Conservation (phyloP, 1,284 basidiomycete species). For the Rhizoctonia solani region DNA sequence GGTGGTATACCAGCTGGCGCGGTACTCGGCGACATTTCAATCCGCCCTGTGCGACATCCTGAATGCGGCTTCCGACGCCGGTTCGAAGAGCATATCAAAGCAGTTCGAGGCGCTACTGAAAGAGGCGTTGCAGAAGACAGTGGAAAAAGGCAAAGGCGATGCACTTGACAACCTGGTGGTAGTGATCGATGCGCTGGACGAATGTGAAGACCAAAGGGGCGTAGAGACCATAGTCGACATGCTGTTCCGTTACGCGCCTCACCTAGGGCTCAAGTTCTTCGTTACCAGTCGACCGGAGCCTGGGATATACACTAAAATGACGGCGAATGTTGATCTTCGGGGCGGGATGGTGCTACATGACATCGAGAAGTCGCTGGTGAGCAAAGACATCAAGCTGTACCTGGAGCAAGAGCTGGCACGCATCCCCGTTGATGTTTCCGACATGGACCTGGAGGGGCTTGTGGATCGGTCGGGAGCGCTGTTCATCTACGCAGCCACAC, state of each 20-base stretch:
- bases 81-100: neutral
- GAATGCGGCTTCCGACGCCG: neutral
- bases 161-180: neutral
- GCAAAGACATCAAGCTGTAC: neutral
- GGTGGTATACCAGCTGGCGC: too few relatives aligned
- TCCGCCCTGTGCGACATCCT: too few relatives aligned
- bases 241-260: neutral
- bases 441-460: neutral
- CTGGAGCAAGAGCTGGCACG: neutral
- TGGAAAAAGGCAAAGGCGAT: too few relatives aligned
- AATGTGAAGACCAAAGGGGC: neutral
- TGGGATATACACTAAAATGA: neutral
- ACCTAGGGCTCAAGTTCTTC: neutral
- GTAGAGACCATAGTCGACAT: neutral
- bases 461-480: too few relatives aligned
- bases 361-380: neutral
- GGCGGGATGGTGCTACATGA: too few relatives aligned
- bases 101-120: neutral
- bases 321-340: neutral
- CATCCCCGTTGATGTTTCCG: neutral
- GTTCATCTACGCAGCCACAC: conserved; percentile 5
- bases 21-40: too few relatives aligned
- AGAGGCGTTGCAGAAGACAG: neutral
- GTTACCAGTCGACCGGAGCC: neutral
- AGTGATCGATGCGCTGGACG: conserved; percentile 6